phyloP scores from a whole-genome alignment of 306 rosid species.

The Sophora flavescens region DNA sequence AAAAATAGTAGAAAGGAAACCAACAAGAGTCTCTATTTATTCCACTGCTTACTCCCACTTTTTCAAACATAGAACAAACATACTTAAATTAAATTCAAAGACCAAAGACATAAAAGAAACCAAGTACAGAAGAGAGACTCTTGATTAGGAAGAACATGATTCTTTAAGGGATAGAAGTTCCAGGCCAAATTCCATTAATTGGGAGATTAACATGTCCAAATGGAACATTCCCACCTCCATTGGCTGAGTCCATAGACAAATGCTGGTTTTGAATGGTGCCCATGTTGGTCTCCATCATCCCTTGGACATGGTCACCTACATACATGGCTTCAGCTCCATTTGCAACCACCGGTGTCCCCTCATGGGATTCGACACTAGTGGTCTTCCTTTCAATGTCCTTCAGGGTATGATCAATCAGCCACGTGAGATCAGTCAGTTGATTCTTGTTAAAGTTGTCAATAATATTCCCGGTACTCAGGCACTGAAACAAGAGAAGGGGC shows the following conservation, averaged over 20 bases:
- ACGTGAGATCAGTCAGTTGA: slow-evolving; percentile 32
- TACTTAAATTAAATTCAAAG: background rate
- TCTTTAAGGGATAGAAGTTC: background rate
- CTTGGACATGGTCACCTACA: background rate
- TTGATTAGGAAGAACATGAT: no score
- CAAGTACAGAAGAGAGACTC: background rate
- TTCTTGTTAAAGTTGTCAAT: background rate
- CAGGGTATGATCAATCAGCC: slow-evolving; percentile 31
- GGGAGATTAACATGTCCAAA: slow-evolving; percentile 28
- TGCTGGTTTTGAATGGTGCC: background rate
- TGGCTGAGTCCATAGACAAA: background rate
- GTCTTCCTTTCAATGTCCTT: background rate
- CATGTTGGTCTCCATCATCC: background rate
- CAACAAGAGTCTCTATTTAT: no score
- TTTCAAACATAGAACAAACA: no score
- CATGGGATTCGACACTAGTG: background rate
- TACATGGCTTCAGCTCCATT: background rate
- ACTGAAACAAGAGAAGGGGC: slow-evolving; percentile 16
- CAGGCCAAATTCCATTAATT: background rate
- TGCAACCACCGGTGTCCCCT: background rate
- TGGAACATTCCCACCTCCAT: slow-evolving; percentile 7
- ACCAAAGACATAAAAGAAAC: background rate
- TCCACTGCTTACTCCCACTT: no score
- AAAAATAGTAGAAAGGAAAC: no score
- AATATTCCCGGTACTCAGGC: background rate